A percentile compares a stretch with the other conserved stretches of the same genome.
Conservation (phyloP, 2,329 filamentous ascomycete species). For the Alternaria tenuissima region DNA sequence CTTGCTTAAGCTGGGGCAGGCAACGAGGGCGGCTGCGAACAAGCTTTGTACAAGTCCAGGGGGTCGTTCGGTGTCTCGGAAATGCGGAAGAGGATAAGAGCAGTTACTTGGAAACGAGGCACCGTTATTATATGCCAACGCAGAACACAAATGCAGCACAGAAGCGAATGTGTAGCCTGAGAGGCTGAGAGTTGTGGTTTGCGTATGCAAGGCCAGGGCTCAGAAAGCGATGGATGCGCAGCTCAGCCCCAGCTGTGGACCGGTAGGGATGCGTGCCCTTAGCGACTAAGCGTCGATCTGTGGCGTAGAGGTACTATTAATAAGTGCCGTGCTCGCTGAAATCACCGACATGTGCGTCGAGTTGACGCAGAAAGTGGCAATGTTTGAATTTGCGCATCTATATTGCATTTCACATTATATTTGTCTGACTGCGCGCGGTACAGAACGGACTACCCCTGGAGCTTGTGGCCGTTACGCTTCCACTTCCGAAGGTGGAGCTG, state of each 20-base stretch:
- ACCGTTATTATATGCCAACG: not conserved
- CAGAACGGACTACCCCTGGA: conserved; percentile 1
- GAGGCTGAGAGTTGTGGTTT: conserved; percentile 21
- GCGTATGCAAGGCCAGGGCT: conserved; percentile 15
- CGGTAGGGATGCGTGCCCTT: conserved; percentile 5
- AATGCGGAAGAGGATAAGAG: not conserved
- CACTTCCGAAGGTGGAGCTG: not conserved
- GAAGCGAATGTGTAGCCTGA: conserved; percentile 15
- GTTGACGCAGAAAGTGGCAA: not conserved
- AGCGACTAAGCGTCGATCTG: conserved; percentile 9
- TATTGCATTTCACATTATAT: too few relatives aligned
- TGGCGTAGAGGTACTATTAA: conserved; percentile 18
- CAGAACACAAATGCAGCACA: not conserved
- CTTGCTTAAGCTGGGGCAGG: conserved; percentile 9
- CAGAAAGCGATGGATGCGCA: conserved; percentile 15
- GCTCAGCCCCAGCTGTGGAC: conserved; percentile 13
- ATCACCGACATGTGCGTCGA: not conserved
- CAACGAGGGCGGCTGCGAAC: not conserved
- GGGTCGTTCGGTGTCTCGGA: conserved; percentile 1
- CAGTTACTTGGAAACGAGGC: not conserved
- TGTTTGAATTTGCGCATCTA: not conserved
- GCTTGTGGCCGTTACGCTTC: not conserved
- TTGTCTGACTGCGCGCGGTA: not conserved
- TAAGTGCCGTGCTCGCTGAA: conserved; percentile 1
- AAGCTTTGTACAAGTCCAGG: conserved; percentile 5